Base-by-base conservation (phyloP, 306 rosid species). In the Aeschynomene evenia region DNA sequence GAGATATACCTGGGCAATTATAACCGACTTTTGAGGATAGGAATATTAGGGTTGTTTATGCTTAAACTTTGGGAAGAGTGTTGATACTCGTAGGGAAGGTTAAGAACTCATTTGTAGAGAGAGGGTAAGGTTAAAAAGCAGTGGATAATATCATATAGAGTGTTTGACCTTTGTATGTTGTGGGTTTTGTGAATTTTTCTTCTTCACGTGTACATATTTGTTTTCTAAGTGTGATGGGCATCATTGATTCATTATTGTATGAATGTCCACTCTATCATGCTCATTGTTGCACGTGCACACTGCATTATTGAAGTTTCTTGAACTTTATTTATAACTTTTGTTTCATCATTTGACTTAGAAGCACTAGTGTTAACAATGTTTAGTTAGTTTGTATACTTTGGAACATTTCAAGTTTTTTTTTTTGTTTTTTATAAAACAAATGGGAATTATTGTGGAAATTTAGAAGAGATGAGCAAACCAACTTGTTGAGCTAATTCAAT, bases 11-110 rank as follows among this genome's bases (percentile, higher is more conserved):
- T 65, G 70, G 77, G 57, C 75, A 74, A 34, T 68, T 81, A 70
- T 74, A 49, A 40, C 87, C 80, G 84, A 77, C 83, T 58, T 77
- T 79, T 77, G 85, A 76, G 80, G 76, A 77, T 75, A 50, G 60
- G 50, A 72, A 68, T 66, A 68, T 66, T 77, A 81, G 83, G 63
- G 67, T n/a, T 72, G 74, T 64, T 60, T 70, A 77, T 77, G 83
- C 49, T 68, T 73, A 68, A 9, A 46, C 70, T 42, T 71, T 43
- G 46, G 71, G 74, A 77, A 65, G 74, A 79, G 63, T 53, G 81
- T 74, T 69, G 79, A 66, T 73, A 51, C 76, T 55, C 22, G 52
- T 72, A 81, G 94, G 71, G 77, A 74, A 71, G 77, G 13, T 77
- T 74, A 34, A 74, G 75, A 36, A 50, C 56, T 69, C 42, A 68